Evolutionary conservation across 305 asterid species (phyloP), one percentile per base, ranked within the genome.

Genomic region (Fraxinus greggii): DNA sequence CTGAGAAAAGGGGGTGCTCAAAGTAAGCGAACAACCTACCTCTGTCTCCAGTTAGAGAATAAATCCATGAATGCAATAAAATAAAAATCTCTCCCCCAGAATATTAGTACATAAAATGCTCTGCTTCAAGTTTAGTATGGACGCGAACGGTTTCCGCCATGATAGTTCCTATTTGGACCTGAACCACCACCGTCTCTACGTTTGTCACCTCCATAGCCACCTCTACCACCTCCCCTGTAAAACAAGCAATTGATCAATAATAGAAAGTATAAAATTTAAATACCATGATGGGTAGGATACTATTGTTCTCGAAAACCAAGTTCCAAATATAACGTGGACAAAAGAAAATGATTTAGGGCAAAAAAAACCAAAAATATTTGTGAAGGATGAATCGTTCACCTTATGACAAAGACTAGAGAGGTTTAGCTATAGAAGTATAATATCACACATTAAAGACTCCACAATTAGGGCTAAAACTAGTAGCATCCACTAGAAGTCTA

Each of bases 101-200:
- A 85, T 83, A 91, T 78, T 92, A 92, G 88, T 94, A 97, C 97
- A 93, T 85, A 90, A 85, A 81, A 82, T 83, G 89, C 91, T 82
- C 81, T 79, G 79, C 82, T 32, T 79, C 83, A 83, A 85, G 83
- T 81, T 86, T 89, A 97, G 88, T 97, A 97, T 61, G 99, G 99
- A 13, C 98, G 98, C 5, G 98, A 89, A 61, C 99, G 98, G 85
- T 92, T 95, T 89, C 99, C 99, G 9, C 98, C 97, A 86, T 92
- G 91, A 82, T 88, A 86, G 77, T 96, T 89, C 85, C 99, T 92
- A 82, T 93, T 98, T 35, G 99, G 99, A 78, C 98, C 98, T 77
- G 98, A 90, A 78, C 91, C 92, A 15, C 59, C 59, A 48, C 59
- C 59, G 59, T 48, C 99, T 87, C 98, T 90, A 36, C 97, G 93